phyloP scores from a whole-genome alignment of 2,329 filamentous ascomycete genomes.

The Tolypocladium sp. region DNA sequence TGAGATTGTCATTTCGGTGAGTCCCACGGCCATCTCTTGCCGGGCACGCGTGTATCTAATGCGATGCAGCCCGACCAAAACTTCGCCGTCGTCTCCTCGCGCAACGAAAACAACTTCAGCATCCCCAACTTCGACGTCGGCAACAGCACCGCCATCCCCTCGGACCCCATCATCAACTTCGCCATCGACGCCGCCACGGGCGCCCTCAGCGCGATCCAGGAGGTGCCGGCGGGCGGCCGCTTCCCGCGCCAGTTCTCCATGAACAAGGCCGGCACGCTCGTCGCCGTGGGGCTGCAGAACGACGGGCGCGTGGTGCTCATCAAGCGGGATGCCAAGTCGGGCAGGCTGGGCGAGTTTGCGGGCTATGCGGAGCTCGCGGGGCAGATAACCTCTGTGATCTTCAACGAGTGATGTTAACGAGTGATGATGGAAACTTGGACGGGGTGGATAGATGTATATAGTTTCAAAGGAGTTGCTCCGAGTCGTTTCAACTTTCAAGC shows the following conservation, averaged over 20 bases:
- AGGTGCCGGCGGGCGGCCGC: conserved; percentile 53
- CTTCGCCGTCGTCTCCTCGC: conserved; percentile 60
- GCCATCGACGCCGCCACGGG: conserved; percentile 45
- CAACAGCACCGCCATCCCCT: conserved; percentile 36
- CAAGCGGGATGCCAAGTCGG: conserved; percentile 47
- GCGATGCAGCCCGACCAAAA: conserved; percentile 42
- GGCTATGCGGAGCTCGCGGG: conserved; percentile 33
- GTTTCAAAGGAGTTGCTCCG: neutral
- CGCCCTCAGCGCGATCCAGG: conserved; percentile 43
- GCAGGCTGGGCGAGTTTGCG: conserved; percentile 40
- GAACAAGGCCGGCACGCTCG: conserved; percentile 52
- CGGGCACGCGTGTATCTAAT: neutral
- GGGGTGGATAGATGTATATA: neutral
- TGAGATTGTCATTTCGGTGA: conserved; percentile 50
- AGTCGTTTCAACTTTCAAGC: too few relatives aligned
- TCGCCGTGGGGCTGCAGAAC: conserved; percentile 58
- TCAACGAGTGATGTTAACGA: conserved; percentile 26
- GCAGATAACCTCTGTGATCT: conserved; percentile 36
- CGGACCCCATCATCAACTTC: conserved; percentile 58
- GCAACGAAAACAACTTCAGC: conserved; percentile 47
- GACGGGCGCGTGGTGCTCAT: conserved; percentile 54
- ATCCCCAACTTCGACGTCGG: conserved; percentile 33
- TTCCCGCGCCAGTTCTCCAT: conserved; percentile 60
- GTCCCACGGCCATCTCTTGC: conserved; percentile 13
- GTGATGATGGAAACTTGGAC: neutral